Percentiles rank a stretch among this genome's conserved stretches.
These are phyloP conservation scores for Parafenestella ontariensis DNA, from an alignment of 2,329 filamentous ascomycete species.

Conservation along the genomic window DNA sequence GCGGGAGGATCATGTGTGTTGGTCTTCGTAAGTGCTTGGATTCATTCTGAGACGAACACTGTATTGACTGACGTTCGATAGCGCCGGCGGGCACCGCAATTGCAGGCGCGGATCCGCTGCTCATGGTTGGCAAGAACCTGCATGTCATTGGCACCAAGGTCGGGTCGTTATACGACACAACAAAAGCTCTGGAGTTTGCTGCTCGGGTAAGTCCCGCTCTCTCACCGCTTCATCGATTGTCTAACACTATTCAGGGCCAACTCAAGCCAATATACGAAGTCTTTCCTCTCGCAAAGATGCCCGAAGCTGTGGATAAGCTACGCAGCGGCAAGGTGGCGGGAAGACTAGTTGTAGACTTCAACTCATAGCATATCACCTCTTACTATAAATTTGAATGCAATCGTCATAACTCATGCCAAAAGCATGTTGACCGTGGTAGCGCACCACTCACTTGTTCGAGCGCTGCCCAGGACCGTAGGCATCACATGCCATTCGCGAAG, in stretches of 20 bases:
- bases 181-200: constrained; percentile 54
- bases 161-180: constrained; percentile 53
- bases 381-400: background rate
- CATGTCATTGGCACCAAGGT: constrained; percentile 43
- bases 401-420: background rate
- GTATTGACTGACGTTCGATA: constrained; percentile 39
- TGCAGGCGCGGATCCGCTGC: constrained; percentile 30
- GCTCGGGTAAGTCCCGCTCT: constrained; percentile 41
- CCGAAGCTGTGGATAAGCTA: constrained; percentile 59
- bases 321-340: constrained; percentile 57
- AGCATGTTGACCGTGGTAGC: background rate
- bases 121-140: constrained; percentile 33
- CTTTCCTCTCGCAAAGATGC: constrained; percentile 51
- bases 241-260: constrained; percentile 36
- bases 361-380: constrained; percentile 24
- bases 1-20: constrained; percentile 59
- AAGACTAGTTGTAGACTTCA: constrained; percentile 60
- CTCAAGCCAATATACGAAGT: constrained; percentile 57
- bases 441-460: background rate
- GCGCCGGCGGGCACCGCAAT: constrained; percentile 25
- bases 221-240: background rate
- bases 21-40: constrained; percentile 49
- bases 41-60: background rate
- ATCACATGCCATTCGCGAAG: background rate
- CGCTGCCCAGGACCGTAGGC: background rate